phyloP scores from a whole-genome alignment of 2,329 filamentous ascomycete species.

The Colletotrichum lini region DNA sequence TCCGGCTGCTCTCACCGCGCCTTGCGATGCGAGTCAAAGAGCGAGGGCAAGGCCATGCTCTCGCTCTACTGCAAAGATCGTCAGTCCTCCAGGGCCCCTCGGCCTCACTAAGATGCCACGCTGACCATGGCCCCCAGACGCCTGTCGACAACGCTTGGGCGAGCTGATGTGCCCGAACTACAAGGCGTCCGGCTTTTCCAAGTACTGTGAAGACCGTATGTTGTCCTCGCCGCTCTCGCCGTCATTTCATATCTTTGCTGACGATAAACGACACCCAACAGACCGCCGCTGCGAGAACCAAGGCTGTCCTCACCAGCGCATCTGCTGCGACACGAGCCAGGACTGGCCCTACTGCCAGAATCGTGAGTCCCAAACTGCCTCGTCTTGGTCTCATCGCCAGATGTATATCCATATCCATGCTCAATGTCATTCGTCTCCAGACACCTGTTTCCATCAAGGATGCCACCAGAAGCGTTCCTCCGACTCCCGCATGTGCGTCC shows the following conservation, averaged over 20 bases:
- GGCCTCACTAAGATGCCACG: too few relatives aligned
- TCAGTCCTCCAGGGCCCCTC: not conserved
- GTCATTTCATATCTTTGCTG: not conserved
- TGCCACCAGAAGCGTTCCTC: slow-evolving; percentile 41
- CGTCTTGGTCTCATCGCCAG: not conserved
- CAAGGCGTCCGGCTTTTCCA: slow-evolving; percentile 30
- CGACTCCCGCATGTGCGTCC: slow-evolving; percentile 31
- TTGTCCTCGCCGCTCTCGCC: not conserved
- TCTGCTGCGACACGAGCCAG: slow-evolving; percentile 32
- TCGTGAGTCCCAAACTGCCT: slow-evolving; percentile 24
- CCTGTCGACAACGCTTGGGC: slow-evolving; percentile 42
- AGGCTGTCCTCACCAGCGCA: slow-evolving; percentile 28
- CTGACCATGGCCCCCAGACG: slow-evolving; percentile 31
- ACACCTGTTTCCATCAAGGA: slow-evolving; percentile 40
- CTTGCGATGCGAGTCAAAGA: slow-evolving; percentile 38
- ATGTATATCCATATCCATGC: too few relatives aligned
- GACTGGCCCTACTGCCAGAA: slow-evolving; percentile 42
- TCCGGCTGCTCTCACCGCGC: slow-evolving; percentile 32
- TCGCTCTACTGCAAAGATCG: slow-evolving; percentile 44
- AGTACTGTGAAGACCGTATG: slow-evolving; percentile 43
- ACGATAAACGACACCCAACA: not conserved
- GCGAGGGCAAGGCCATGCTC: slow-evolving; percentile 7
- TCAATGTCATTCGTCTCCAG: slow-evolving; percentile 17
- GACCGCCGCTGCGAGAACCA: slow-evolving; percentile 41
- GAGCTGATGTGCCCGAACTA: slow-evolving; percentile 42